These are phyloP conservation scores for Trichoderma asperelloides DNA, from an alignment of 495 filamentous ascomycete genomes.

Conservation along the genomic window DNA sequence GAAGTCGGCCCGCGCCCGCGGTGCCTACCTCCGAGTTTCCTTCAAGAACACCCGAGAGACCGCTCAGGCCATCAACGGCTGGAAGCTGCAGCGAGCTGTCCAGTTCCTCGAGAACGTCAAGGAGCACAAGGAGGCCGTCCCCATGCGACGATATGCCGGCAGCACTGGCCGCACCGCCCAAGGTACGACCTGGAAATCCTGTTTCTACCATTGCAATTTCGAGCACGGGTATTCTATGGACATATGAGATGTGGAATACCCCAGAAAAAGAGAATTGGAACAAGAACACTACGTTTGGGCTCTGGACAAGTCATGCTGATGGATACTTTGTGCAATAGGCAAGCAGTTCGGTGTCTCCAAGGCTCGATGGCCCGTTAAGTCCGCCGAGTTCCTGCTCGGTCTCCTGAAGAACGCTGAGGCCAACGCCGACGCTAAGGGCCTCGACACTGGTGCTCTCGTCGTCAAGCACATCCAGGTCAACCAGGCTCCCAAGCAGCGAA, in stretches of 20 bases:
- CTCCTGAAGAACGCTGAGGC: slow-evolving; percentile 98
- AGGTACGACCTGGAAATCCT: slow-evolving; percentile 56
- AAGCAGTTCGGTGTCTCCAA: slow-evolving; percentile 96
- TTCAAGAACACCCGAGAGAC: slow-evolving; percentile 99
- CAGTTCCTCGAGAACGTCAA: slow-evolving; percentile 94
- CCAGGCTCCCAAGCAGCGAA: slow-evolving; percentile 96
- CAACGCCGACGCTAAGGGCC: slow-evolving; percentile 98
- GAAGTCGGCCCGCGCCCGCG: slow-evolving; percentile 94
- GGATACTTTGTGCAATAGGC: slow-evolving; percentile 46
- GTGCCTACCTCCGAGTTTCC: slow-evolving; percentile 95
- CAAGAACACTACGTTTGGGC: neutral
- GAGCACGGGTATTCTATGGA: too few relatives aligned
- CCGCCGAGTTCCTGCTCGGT: slow-evolving; percentile 91
- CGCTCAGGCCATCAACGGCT: slow-evolving; percentile 96
- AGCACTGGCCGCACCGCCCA: slow-evolving; percentile 88
- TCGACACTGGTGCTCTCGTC: slow-evolving; percentile 91
- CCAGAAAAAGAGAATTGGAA: neutral
- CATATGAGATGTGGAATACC: slow-evolving; percentile 5
- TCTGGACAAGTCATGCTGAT: neutral
- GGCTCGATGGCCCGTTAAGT: slow-evolving; percentile 99
- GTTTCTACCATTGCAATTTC: neutral
- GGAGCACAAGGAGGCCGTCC: slow-evolving; percentile 90
- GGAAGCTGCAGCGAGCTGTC: slow-evolving; percentile 92
- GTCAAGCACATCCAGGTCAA: slow-evolving; percentile 99
- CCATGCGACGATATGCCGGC: slow-evolving; percentile 92